Evolutionary conservation across 2,329 filamentous ascomycete genomes (phyloP).

Genomic region (Epichloe aotearoae): DNA sequence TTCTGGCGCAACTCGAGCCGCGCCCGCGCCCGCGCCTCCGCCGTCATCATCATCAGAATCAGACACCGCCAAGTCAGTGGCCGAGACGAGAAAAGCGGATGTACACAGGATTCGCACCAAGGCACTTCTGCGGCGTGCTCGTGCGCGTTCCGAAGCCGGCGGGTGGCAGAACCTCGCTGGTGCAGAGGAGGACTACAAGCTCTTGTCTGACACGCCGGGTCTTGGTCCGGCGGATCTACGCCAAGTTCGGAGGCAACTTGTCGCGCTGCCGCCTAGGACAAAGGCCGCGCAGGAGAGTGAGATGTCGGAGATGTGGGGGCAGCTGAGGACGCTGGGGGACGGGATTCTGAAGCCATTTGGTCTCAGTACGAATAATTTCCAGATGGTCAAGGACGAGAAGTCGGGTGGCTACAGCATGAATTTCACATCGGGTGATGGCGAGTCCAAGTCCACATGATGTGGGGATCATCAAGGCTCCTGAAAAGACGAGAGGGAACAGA

Average conservation of each 20-base stretch:
- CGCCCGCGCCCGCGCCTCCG: constrained; percentile 17
- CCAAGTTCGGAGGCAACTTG: constrained; percentile 53
- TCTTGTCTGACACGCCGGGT: constrained; percentile 38
- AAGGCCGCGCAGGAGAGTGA: constrained; percentile 75
- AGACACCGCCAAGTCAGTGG: constrained; percentile 6
- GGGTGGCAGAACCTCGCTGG: constrained; percentile 72
- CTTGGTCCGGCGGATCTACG: constrained; percentile 53
- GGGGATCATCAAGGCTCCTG: no score
- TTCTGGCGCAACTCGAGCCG: constrained; percentile 39
- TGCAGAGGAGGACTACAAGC: constrained; percentile 68
- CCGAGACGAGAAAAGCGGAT: constrained; percentile 34
- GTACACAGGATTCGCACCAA: constrained; percentile 70
- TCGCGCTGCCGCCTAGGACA: constrained; percentile 50
- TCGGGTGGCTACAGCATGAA: constrained; percentile 92
- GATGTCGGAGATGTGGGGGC: constrained; percentile 94
- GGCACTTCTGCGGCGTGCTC: constrained; percentile 65
- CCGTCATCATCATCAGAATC: neutral
- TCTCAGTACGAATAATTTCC: constrained; percentile 84
- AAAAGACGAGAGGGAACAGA: no score
- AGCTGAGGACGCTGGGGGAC: constrained; percentile 85
- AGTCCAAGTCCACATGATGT: constrained; percentile 1
- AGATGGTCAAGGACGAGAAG: constrained; percentile 82
- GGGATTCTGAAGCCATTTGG: constrained; percentile 88
- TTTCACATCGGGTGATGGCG: constrained; percentile 39
- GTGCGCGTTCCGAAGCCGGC: constrained; percentile 55